These are phyloP conservation scores for Penicillium macrosclerotiorum DNA, from an alignment of 495 filamentous ascomycete species.

Conservation along the genomic window DNA sequence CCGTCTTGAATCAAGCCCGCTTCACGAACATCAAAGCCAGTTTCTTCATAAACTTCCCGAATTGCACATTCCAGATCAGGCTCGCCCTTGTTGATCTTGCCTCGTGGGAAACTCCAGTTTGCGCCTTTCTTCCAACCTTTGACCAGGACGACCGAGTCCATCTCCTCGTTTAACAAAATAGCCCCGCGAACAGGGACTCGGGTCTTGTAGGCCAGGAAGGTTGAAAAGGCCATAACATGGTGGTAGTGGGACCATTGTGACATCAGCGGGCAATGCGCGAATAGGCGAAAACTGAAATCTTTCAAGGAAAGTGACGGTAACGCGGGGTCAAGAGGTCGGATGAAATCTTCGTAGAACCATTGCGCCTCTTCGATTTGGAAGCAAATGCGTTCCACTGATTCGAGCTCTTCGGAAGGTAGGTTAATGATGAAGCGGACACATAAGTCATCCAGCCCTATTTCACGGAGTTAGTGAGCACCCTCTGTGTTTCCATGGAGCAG, in stretches of 20 bases:
- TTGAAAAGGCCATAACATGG: constrained; percentile 76
- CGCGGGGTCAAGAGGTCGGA: constrained; percentile 81
- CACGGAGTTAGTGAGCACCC: too few relatives aligned
- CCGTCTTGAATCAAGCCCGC: constrained; percentile 69
- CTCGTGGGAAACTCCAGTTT: constrained; percentile 93
- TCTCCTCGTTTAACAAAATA: constrained; percentile 83
- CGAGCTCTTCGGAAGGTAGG: constrained; percentile 83
- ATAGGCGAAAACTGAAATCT: constrained; percentile 81
- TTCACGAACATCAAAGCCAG: constrained; percentile 75
- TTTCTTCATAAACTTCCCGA: constrained; percentile 93
- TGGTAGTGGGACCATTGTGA: constrained; percentile 73
- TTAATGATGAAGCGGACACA: constrained; percentile 97
- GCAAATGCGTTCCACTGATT: constrained; percentile 87
- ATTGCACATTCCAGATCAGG: constrained; percentile 88
- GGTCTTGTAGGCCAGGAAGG: constrained; percentile 91
- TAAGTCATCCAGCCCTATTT: constrained; percentile 89
- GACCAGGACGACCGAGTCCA: constrained; percentile 89
- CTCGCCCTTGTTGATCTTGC: constrained; percentile 97
- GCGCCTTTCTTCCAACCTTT: constrained; percentile 97
- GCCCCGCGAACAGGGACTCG: constrained; percentile 90
- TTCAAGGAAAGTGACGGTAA: constrained; percentile 82
- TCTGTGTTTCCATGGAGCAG: too few relatives aligned
- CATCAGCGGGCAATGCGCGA: constrained; percentile 87
- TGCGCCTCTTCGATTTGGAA: constrained; percentile 99
- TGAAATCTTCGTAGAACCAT: constrained; percentile 99